These are phyloP conservation scores for Pseudonitzschia multistriata DNA, from an alignment of 108 stramenopile species.

Conservation along the genomic window DNA sequence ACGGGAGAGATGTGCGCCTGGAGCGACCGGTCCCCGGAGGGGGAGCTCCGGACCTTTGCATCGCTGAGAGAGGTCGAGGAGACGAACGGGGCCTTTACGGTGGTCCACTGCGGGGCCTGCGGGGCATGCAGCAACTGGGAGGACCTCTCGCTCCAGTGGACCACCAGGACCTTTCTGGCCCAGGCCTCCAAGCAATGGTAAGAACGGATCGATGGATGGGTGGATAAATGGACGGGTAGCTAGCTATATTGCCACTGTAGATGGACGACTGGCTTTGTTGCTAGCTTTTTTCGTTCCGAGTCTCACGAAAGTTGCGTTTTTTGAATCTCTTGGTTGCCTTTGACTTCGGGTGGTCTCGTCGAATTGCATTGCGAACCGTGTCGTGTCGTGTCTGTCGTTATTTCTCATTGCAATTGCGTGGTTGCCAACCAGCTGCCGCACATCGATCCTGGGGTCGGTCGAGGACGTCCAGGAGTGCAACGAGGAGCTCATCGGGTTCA, in stretches of 20 bases:
- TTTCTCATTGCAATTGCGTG: not conserved
- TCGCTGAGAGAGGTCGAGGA: constrained; percentile 35
- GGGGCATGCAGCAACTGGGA: constrained; percentile 54
- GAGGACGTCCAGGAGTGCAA: constrained; percentile 49
- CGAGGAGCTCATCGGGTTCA: constrained; percentile 39
- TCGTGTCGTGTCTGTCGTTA: too few relatives aligned
- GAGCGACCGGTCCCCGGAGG: constrained; percentile 16
- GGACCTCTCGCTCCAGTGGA: constrained; percentile 43
- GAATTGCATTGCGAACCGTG: too few relatives aligned
- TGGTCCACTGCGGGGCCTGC: constrained; percentile 58
- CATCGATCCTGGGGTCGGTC: constrained; percentile 32
- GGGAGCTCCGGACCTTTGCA: constrained; percentile 49
- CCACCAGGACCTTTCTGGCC: constrained; percentile 33
- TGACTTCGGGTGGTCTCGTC: too few relatives aligned
- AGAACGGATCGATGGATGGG: not conserved
- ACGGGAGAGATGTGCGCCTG: constrained; percentile 56
- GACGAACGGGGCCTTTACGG: constrained; percentile 40
- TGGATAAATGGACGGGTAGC: not conserved
- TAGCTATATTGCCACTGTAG: not conserved
- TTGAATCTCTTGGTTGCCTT: too few relatives aligned
- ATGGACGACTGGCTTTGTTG: not conserved
- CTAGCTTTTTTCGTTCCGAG: not conserved
- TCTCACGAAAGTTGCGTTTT: too few relatives aligned
- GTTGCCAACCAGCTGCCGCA: constrained; percentile 17
- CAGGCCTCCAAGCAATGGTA: constrained; percentile 24